Base-by-base conservation (phyloP, 2,329 filamentous ascomycete genomes). In the Colletotrichum echinochloae region DNA sequence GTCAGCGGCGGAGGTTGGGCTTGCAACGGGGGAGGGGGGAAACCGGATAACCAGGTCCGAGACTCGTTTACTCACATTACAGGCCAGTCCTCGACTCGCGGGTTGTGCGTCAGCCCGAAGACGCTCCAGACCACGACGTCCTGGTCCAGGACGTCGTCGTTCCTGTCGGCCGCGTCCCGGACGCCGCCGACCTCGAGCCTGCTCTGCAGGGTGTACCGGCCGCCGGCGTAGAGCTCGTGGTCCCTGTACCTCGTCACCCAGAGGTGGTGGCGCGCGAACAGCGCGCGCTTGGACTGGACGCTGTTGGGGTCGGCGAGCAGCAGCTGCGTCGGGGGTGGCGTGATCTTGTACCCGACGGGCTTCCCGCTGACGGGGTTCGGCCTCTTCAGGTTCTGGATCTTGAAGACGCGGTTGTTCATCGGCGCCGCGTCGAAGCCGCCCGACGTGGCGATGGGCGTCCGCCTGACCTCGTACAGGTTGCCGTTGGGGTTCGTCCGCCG, bases 1-100 rank as follows among this genome's bases (percentile, higher is more conserved):
- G 20, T 12, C 1, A 49, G 18, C 6, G 18, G 30, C 30, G 20
- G 41, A 7, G 20, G n/a, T n/a, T n/a, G n/a, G 5, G 20, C 35
- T n/a, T n/a, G n/a, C n/a, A n/a, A n/a, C n/a, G n/a, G n/a, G n/a
- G n/a, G n/a, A n/a, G n/a, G n/a, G n/a, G n/a, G n/a, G n/a, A n/a
- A n/a, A n/a, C n/a, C n/a, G n/a, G n/a, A n/a, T n/a, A n/a, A n/a
- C n/a, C n/a, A n/a, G n/a, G n/a, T n/a, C 1, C 20, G 44, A 14
- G 20, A n/a, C 33, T 26, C 11, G 0, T 28, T 81, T n/a, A n/a
- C 84, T 7, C 85, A 87, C 87, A 89, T 89, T 52, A 89, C 86
- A 0, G 87, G 87, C 78, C 88, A 89, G 73, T 89, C 87, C 73
- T 89, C 87, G 49, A 86, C 82, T 7, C 87, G 80, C 1, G 86